Conservation (phyloP, 2,329 filamentous ascomycete genomes). For the Macrophomina pseudophaseolina region DNA sequence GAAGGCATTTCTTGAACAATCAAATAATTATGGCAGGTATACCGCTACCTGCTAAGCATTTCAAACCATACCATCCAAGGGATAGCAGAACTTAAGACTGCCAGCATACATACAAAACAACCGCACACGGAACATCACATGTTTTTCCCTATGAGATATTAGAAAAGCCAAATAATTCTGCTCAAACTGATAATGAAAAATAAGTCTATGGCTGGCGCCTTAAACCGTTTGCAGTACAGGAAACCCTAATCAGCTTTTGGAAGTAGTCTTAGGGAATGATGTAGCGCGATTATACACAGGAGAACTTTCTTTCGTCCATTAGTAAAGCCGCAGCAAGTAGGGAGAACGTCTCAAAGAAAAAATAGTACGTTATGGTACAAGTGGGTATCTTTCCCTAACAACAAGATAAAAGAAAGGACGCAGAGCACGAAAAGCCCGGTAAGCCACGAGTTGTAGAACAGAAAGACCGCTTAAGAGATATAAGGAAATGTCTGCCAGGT, state of each 20-base stretch:
- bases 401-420: constrained; percentile 3
- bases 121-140: not conserved
- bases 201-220: not conserved
- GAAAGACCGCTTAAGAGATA: not conserved
- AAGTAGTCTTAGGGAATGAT: not conserved
- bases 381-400: constrained; percentile 16
- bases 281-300: not conserved
- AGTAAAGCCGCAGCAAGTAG: not conserved
- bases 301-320: not conserved
- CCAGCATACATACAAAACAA: not conserved
- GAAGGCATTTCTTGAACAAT: too few species aligned
- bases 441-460: not conserved
- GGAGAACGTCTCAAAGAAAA: not conserved
- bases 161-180: not conserved
- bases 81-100: too few species aligned
- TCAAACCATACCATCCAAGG: too few species aligned
- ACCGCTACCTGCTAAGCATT: too few species aligned
- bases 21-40: too few species aligned
- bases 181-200: not conserved
- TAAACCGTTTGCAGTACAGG: not conserved
- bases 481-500: not conserved
- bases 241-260: not conserved
- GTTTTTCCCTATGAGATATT: not conserved
- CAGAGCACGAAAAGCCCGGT: not conserved
- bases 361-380: not conserved